Evolutionary conservation across 441 rosid genomes (phyloP).

Genomic region (Arabidopsis lyrata): DNA sequence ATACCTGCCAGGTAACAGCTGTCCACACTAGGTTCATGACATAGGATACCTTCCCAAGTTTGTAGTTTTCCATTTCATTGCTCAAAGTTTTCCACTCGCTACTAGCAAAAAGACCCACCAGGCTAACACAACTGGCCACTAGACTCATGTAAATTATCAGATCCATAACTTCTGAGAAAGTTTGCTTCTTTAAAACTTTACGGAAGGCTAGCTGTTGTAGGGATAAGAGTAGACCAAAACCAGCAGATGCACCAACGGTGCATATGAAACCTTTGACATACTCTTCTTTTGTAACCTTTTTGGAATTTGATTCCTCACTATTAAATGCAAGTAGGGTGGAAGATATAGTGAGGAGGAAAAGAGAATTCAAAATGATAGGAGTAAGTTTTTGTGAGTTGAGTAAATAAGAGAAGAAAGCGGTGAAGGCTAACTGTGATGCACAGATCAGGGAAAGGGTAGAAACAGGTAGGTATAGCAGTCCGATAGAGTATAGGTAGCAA

Average conservation of each 20-base stretch:
- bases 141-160: constrained; percentile 47
- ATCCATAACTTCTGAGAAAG: constrained; percentile 50
- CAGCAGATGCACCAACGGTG: constrained; percentile 58
- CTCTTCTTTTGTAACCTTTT: constrained; percentile 46
- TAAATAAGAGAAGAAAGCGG: constrained; percentile 59
- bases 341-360: constrained; percentile 53
- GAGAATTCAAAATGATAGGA: constrained; percentile 55
- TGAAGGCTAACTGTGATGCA: constrained; percentile 63
- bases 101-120: constrained; percentile 62
- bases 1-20: constrained; percentile 54
- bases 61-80: constrained; percentile 52
- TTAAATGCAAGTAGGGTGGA: constrained; percentile 57
- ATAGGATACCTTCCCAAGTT: constrained; percentile 51
- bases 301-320: constrained; percentile 37
- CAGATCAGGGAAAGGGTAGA: constrained; percentile 62
- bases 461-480: constrained; percentile 57
- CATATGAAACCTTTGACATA: constrained; percentile 54
- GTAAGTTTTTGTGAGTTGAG: constrained; percentile 59
- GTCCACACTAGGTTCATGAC: constrained; percentile 55
- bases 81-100: constrained; percentile 57
- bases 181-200: constrained; percentile 49
- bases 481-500: constrained; percentile 51
- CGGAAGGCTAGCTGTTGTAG: constrained; percentile 53
- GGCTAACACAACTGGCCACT: constrained; percentile 48
- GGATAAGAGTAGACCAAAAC: constrained; percentile 42